A percentile compares a stretch with the other conserved stretches of the same genome.
phyloP scores from a whole-genome alignment of 352 stramenopile genomes.

The Phytophthora sansomeana region DNA sequence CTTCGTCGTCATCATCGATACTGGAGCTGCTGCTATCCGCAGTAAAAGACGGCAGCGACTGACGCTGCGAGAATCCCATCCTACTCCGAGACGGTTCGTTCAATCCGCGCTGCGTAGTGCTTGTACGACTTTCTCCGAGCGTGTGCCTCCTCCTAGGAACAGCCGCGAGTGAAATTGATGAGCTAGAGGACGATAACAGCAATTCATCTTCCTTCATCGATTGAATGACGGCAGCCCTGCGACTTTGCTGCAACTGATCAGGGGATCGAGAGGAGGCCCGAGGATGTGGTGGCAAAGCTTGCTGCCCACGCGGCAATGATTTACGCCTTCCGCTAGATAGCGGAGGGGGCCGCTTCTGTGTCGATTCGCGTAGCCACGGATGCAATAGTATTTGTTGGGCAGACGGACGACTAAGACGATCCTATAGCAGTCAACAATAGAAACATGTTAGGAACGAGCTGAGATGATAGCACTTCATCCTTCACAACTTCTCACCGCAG shows the following conservation, averaged over 20 bases:
- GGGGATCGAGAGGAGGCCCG: constrained; percentile 22
- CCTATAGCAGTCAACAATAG: constrained; percentile 29
- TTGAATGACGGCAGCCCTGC: constrained; percentile 15
- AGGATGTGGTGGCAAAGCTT: constrained; percentile 30
- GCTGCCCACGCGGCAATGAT: constrained; percentile 8
- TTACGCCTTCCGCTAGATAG: constrained; percentile 24
- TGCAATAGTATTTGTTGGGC: constrained; percentile 63
- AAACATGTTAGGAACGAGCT: constrained; percentile 1
- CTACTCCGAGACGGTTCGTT: constrained; percentile 6
- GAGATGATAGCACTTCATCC: neutral
- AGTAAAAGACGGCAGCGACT: constrained; percentile 7
- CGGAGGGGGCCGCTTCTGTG: constrained; percentile 17
- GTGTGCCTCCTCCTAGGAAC: constrained; percentile 13
- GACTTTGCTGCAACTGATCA: constrained; percentile 26
- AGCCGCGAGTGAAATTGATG: constrained; percentile 7
- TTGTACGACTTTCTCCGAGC: constrained; percentile 15
- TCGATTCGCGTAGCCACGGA: constrained; percentile 55
- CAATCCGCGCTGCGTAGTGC: constrained; percentile 4
- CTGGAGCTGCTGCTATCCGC: constrained; percentile 30
- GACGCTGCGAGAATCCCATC: constrained; percentile 15
- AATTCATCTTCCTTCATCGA: constrained; percentile 29
- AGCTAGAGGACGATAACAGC: constrained; percentile 25
- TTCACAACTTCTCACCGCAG: constrained; percentile 33
- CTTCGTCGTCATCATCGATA: constrained; percentile 17
- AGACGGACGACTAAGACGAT: constrained; percentile 50